phyloP scores from a whole-genome alignment of 139 green algal species.

The Picochlorum sp. region DNA sequence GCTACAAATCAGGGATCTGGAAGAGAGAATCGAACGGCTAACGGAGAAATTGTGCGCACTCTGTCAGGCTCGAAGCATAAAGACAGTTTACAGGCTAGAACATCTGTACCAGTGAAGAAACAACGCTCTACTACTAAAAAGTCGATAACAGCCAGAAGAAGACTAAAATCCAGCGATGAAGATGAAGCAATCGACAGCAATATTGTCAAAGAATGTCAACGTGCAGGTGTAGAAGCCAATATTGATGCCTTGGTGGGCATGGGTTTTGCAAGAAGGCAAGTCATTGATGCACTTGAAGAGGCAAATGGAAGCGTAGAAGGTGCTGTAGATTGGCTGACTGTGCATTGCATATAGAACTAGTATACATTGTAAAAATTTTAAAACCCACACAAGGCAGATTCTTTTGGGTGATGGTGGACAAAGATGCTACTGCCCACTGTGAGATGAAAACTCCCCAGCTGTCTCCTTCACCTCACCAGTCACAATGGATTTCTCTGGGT shows the following conservation, averaged over 20 bases:
- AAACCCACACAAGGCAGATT: background rate
- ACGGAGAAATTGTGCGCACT: background rate
- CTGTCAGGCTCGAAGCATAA: slow-evolving; percentile 6
- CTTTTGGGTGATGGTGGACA: too few relatives aligned
- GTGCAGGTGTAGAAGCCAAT: slow-evolving; percentile 3
- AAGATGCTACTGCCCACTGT: too few relatives aligned
- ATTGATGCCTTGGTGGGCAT: slow-evolving; percentile 33
- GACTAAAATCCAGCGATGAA: background rate
- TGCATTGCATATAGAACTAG: slow-evolving; percentile 21
- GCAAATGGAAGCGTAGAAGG: slow-evolving; percentile 31
- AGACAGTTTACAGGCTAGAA: background rate
- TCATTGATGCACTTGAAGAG: slow-evolving; percentile 52
- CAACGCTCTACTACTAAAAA: background rate
- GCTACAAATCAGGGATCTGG: background rate
- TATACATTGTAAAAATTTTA: background rate
- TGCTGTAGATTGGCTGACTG: slow-evolving; percentile 53
- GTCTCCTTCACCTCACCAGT: too few relatives aligned
- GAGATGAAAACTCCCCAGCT: too few relatives aligned
- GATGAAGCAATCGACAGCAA: background rate
- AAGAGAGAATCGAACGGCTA: slow-evolving; percentile 1
- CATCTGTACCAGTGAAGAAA: background rate
- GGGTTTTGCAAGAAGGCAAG: slow-evolving; percentile 52
- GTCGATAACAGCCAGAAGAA: background rate
- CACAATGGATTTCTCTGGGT: slow-evolving; percentile 46
- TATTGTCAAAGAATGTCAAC: background rate